Base-by-base conservation (phyloP, 306 rosid species). In the Pachyrhizus erosus region DNA sequence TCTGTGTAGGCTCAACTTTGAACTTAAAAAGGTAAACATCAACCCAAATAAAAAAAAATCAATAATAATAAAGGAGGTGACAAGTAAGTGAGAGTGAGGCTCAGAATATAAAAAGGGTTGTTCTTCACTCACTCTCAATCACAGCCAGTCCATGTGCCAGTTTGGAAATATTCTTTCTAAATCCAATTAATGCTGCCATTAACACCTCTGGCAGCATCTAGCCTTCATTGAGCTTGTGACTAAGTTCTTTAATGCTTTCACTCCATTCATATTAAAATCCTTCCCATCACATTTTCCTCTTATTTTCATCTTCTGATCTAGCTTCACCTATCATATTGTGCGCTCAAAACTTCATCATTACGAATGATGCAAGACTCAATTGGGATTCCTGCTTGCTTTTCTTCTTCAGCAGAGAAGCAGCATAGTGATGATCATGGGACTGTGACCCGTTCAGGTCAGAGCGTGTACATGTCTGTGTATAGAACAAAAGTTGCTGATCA, bases 361-460 rank as follows among this genome's bases (percentile, higher is more conserved):
- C 52, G 13, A 80, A 82, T 24, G 18, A 92, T 92, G 94, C 94
- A 91, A 77, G 94, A 90, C 83, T 84, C 93, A n/a, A 89, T 92
- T 60, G 91, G 92, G 33, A 89, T 90, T 67, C 97, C 93, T 39
- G 89, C 95, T 78, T 92, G 96, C 80, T 91, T 92, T 84, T 92
- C 96, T 23, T 84, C 93, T 27, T 85, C 93, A 12, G 33, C 82
- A 15, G 91, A 86, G 75, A 88, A 88, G 86, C 78, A 54, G 7
- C 43, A 26, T 4, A 86, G 61, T 29, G 94, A 81, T 51, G 90
- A 90, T 52, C 87, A 80, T 2, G 82, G 90, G 1, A 89, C 87
- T 1, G 91, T 94, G 69, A 87, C 94, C 0, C 92, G 92, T 73
- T 86, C 94, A 10, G 94, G 98, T n/a, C 98, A 92, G 68, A 91